Conservation (phyloP, 2,329 filamentous ascomycete species). For the Chaetomiaceae sp. region DNA sequence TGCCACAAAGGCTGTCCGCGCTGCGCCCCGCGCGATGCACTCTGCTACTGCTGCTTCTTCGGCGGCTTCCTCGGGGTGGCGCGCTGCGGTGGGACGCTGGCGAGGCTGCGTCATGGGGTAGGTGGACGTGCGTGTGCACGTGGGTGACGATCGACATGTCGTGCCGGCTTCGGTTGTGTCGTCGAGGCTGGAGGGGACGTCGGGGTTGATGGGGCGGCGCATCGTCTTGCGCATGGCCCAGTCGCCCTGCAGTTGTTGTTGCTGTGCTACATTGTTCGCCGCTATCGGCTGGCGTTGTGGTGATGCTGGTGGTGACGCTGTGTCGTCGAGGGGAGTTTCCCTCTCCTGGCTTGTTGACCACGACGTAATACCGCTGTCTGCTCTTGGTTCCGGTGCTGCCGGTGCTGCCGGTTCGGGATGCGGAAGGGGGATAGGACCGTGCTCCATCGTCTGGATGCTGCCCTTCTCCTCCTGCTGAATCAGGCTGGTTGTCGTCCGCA, state of each 20-base stretch:
- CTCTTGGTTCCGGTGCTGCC: conserved; percentile 23
- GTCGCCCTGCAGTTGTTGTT: too few species aligned
- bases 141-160: conserved; percentile 22
- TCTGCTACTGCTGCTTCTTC: not conserved
- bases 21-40: conserved; percentile 24
- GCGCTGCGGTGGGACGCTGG: too few species aligned
- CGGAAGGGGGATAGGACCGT: conserved; percentile 1
- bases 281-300: not conserved
- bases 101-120: conserved; percentile 17
- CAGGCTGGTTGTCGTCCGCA: conserved; percentile 7
- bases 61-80: too few species aligned
- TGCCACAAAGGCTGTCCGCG: conserved; percentile 20
- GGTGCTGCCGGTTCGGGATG: conserved; percentile 11
- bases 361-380: conserved; percentile 30
- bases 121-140: conserved; percentile 27
- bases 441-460: not conserved
- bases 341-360: conserved; percentile 10
- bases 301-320: not conserved
- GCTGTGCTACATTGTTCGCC: not conserved
- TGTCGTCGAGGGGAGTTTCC: conserved; percentile 4
- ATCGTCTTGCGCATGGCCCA: conserved; percentile 21
- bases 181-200: not conserved
- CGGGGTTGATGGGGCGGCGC: conserved; percentile 4
- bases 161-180: conserved; percentile 1
- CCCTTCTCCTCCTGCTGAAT: conserved; percentile 12